These are phyloP conservation scores for Eucalyptus albens DNA, from an alignment of 345 rosid genomes.

Conservation along the genomic window DNA sequence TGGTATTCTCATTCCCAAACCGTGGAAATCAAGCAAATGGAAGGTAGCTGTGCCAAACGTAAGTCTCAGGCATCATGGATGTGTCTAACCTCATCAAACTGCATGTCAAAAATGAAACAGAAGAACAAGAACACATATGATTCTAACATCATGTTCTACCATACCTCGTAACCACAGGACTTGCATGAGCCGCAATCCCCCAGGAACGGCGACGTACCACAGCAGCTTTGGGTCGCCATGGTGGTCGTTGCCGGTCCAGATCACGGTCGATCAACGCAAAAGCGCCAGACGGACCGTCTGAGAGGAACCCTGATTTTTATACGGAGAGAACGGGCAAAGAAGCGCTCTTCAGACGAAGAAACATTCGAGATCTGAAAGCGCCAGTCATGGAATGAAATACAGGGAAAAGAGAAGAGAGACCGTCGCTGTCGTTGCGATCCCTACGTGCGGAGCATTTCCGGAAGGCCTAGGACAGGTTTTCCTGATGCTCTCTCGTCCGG, in stretches of 20 bases:
- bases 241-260: background rate
- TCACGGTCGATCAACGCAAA: background rate
- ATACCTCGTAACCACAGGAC: slow-evolving; percentile 19
- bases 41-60: background rate
- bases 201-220: slow-evolving; percentile 25
- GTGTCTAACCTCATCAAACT: background rate
- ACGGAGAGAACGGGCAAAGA: background rate
- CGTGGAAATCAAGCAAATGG: background rate
- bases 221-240: slow-evolving; percentile 24
- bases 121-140: background rate
- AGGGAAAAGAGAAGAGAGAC: background rate
- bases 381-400: background rate
- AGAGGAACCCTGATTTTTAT: slow-evolving; percentile 4
- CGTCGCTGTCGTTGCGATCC: background rate
- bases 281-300: background rate
- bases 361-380: background rate
- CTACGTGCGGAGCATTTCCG: slow-evolving; percentile 6
- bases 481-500: background rate
- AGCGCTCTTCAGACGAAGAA: background rate
- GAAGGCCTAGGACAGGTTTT: background rate
- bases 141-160: background rate
- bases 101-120: background rate
- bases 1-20: background rate
- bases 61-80: background rate
- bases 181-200: slow-evolving; percentile 25